Conservation (phyloP, 202 grass and related monocot species). For the Setaria italica region DNA sequence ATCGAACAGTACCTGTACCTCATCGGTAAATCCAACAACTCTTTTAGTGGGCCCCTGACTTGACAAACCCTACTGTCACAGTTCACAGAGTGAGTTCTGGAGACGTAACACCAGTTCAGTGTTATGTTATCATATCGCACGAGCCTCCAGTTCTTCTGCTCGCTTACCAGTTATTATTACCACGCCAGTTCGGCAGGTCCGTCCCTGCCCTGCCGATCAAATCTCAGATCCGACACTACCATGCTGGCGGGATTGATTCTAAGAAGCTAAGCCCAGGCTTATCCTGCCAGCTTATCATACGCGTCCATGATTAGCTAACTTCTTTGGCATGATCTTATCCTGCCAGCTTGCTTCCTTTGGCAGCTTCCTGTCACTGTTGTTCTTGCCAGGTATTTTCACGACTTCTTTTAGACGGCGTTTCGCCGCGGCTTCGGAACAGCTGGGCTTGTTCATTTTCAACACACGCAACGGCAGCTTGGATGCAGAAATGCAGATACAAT, state of each 20-base stretch:
- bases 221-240: slow-evolving; percentile 35
- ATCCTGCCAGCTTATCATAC: slow-evolving; percentile 16
- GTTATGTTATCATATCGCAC: too few relatives aligned
- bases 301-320: not conserved
- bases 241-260: not conserved
- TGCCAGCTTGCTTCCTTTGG: not conserved
- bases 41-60: not conserved
- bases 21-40: not conserved
- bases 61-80: not conserved
- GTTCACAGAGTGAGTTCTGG: too few relatives aligned
- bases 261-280: not conserved
- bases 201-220: not conserved
- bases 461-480: not conserved
- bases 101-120: too few relatives aligned
- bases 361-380: not conserved
- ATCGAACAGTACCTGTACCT: not conserved
- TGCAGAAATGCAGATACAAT: not conserved
- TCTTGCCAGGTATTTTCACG: not conserved
- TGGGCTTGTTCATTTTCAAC: not conserved
- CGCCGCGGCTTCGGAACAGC: not conserved
- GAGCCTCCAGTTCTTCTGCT: too few relatives aligned
- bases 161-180: too few relatives aligned
- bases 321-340: slow-evolving; percentile 6
- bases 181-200: not conserved
- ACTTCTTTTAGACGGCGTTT: not conserved